Conservation (phyloP, 176 grass and related monocot species). For the Alloteropsis semialata region DNA sequence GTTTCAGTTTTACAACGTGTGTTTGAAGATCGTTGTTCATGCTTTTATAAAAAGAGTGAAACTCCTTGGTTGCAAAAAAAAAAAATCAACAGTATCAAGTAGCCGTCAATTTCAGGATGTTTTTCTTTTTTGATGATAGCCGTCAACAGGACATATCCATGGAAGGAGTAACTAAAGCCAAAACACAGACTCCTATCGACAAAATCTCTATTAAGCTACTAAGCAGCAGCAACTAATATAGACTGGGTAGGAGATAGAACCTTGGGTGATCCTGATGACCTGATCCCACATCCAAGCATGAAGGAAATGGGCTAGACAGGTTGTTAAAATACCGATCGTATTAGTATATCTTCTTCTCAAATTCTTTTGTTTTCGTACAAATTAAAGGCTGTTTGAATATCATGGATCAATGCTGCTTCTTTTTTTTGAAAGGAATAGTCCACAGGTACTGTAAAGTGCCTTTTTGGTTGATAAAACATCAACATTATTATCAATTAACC, state of each 20-base stretch:
- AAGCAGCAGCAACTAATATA: neutral
- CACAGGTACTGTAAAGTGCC: neutral
- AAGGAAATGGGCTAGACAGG: neutral
- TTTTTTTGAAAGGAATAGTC: neutral
- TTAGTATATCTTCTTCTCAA: neutral
- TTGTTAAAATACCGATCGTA: neutral
- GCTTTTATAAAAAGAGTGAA: neutral
- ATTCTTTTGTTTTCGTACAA: neutral
- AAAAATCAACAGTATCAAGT: neutral
- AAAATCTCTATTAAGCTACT: neutral
- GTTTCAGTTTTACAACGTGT: neutral
- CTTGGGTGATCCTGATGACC: neutral
- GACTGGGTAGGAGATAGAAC: neutral
- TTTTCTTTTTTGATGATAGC: neutral
- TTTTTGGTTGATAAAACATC: neutral
- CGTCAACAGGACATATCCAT: neutral
- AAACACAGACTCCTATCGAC: neutral
- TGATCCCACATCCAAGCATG: neutral
- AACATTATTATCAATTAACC: neutral
- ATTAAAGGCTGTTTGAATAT: neutral
- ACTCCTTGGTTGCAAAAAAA: neutral
- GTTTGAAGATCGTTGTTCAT: neutral
- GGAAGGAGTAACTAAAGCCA: neutral
- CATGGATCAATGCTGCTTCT: neutral
- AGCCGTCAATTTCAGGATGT: neutral